Evolutionary conservation across 345 rosid species (phyloP).

Genomic region (Populus euphratica): DNA sequence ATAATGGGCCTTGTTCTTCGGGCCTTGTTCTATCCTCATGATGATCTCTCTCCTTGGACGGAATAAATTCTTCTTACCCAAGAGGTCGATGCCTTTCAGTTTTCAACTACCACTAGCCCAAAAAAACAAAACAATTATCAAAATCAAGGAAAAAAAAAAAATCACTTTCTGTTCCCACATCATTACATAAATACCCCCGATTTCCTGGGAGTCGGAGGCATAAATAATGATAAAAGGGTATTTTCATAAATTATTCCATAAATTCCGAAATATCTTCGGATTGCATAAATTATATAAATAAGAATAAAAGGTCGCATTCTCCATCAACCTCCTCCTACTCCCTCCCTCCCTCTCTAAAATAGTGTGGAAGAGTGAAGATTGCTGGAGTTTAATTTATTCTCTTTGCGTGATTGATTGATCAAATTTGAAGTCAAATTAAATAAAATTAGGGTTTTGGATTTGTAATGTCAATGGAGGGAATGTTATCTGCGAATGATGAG

Average conservation of each 20-base stretch:
- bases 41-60: background rate
- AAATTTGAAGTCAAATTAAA: background rate
- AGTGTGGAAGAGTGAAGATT: background rate
- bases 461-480: constrained; percentile 15
- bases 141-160: background rate
- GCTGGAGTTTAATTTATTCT: background rate
- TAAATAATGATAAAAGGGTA: background rate
- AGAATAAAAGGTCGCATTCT: background rate
- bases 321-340: background rate
- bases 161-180: background rate
- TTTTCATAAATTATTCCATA: background rate
- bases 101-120: background rate
- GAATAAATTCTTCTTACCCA: background rate
- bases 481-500: constrained; percentile 30
- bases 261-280: background rate
- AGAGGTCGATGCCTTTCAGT: no score
- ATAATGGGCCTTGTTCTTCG: background rate
- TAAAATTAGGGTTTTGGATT: constrained; percentile 9
- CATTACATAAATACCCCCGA: background rate
- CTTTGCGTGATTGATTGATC: background rate
- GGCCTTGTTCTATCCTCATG: background rate
- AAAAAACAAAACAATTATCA: background rate
- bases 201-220: background rate
- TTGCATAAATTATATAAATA: background rate
- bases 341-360: background rate